Evolutionary conservation across 768 basidiomycete genomes (phyloP).

Genomic region (Cantharellus anzutake): DNA sequence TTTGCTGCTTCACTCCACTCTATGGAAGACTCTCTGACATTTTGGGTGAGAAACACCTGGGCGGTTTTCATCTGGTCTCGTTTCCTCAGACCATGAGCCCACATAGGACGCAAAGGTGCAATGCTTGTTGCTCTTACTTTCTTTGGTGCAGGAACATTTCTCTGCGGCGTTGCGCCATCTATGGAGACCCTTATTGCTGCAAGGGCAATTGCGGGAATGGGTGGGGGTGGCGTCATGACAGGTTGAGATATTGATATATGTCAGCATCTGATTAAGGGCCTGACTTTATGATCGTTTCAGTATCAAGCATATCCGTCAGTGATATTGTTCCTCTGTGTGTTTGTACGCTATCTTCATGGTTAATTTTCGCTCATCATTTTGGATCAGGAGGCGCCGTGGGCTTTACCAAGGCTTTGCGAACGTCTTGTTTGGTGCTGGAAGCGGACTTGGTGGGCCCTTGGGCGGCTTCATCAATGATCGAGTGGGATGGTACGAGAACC

Average conservation of each 20-base stretch:
- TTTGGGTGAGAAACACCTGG: constrained; percentile 28
- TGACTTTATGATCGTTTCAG: too few species aligned
- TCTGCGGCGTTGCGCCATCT: constrained; percentile 71
- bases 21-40: constrained; percentile 82
- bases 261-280: too few species aligned
- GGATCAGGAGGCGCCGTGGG: constrained; percentile 59
- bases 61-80: constrained; percentile 4
- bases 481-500: constrained; percentile 56
- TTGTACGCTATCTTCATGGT: too few species aligned
- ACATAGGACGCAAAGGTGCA: constrained; percentile 46
- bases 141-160: too few species aligned
- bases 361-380: not conserved
- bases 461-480: constrained; percentile 43
- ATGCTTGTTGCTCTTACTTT: constrained; percentile 69
- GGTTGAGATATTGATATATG: too few species aligned
- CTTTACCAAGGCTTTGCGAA: constrained; percentile 85
- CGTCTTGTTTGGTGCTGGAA: constrained; percentile 70
- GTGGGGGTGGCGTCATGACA: constrained; percentile 51
- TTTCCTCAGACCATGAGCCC: constrained; percentile 16
- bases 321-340: constrained; percentile 79
- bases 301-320: constrained; percentile 64
- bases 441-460: constrained; percentile 19
- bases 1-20: constrained; percentile 81
- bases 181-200: constrained; percentile 70
- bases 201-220: constrained; percentile 55